Evolutionary conservation across 345 rosid species (phyloP).

Genomic region (Cardamine chenopodiifolia): DNA sequence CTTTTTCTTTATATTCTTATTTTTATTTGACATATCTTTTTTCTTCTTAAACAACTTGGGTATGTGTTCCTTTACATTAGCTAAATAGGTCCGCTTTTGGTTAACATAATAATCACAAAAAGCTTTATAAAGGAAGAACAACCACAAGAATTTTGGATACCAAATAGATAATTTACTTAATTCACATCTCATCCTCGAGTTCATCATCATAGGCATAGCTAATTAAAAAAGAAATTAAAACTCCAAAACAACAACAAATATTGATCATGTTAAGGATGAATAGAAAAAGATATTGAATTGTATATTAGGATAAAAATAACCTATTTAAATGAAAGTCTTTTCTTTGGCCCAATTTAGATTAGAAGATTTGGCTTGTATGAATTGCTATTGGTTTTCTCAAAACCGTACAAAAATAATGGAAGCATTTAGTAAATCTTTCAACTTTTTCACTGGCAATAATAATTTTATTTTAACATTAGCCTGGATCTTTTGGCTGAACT

Average conservation of each 20-base stretch:
- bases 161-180: conserved; percentile 24
- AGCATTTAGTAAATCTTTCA: background rate
- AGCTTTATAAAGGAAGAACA: conserved; percentile 23
- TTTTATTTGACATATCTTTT: conserved; percentile 3
- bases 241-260: background rate
- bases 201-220: background rate
- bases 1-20: background rate
- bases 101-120: conserved; percentile 25
- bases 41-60: background rate
- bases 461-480: background rate
- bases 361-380: no score
- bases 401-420: background rate
- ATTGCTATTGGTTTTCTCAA: background rate
- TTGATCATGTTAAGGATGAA: background rate
- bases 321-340: no score
- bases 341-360: background rate
- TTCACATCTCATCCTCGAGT: conserved; percentile 8
- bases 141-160: conserved; percentile 1
- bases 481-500: background rate
- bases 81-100: conserved; percentile 11
- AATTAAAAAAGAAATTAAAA: background rate
- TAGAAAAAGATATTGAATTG: background rate
- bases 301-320: background rate
- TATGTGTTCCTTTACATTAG: conserved; percentile 12
- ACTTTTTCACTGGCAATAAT: background rate